Evolutionary conservation across 1,284 basidiomycete genomes (phyloP), one percentile per base, ranked within the genome.

Genomic region (Sphaerobolus stellatus): DNA sequence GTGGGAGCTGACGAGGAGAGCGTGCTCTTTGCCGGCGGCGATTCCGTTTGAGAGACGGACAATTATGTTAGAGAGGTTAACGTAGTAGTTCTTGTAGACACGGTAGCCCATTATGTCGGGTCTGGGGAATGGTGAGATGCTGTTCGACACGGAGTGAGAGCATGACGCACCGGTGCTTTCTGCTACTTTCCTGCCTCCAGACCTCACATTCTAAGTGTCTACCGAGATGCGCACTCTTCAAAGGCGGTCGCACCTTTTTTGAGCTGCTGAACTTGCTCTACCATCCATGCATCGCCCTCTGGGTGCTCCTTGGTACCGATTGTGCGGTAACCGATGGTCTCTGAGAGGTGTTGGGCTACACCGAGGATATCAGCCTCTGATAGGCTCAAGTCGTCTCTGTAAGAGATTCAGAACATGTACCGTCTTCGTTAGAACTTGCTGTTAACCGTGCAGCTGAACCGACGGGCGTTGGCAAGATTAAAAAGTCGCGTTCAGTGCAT

Each of bases 261-360:
- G 25, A 93, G 68, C 40, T 75, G 74, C 40, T 75, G 74, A 2
- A 88, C 86, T 62, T 88, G 80, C 43, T 78, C 70, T 20, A 87
- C 66, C 75, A 96, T 86, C 84, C 93, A 98, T 41, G 79, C 73
- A 63, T 98, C 94, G 4, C 89, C 94, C 27, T 83, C 70, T 0
- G 90, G 84, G 71, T 98, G 94, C 68, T 98, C 91, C 38, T 80
- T 77, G 0, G 94, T 96, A 1, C 95, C 96, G 16, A 97, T 91
- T 0, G 92, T 96, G 41, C 96, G 81, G 72, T 88, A 98, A 3
- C 95, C 94, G 57, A 96, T 92, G 31, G 84, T 84, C 67, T 95
- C 92, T 0, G 87, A 90, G 7, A 91, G 79, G 56, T 83, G 68
- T 59, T 78, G 81, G 2, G 84, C 78, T 51, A 83, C 72, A 3